A percentile compares a stretch with the other conserved stretches of the same genome.
Evolutionary conservation across 371 early-diverging fungal genomes (phyloP).

Genomic region (Circinella umbellata): DNA sequence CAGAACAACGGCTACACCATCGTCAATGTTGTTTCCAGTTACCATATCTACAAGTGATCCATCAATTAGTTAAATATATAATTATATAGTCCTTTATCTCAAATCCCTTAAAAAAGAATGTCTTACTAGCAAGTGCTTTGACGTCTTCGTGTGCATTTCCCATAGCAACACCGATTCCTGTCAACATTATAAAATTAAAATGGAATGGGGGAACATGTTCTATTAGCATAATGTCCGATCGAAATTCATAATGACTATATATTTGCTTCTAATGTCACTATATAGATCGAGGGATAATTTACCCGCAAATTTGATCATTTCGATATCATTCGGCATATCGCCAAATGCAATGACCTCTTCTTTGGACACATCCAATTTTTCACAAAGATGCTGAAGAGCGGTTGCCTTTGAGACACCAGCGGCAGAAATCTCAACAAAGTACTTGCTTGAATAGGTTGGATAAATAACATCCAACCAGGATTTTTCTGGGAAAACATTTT

Average conservation of each 20-base stretch:
- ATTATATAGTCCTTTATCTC: no score
- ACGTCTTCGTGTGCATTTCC: conserved; percentile 44
- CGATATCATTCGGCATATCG: conserved; percentile 59
- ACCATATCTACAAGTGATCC: conserved; percentile 23
- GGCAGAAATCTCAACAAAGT: conserved; percentile 59
- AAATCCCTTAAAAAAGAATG: no score
- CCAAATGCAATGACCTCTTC: conserved; percentile 57
- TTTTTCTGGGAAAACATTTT: conserved; percentile 32
- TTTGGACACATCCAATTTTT: conserved; percentile 25
- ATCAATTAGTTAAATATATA: not conserved
- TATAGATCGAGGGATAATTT: not conserved
- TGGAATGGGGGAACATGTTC: not conserved
- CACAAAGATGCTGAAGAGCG: conserved; percentile 43
- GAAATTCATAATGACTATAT: no score
- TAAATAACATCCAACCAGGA: conserved; percentile 32
- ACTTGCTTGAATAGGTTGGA: conserved; percentile 47
- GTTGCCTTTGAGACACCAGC: conserved; percentile 57
- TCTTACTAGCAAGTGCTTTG: conserved; percentile 40
- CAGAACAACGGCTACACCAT: conserved; percentile 43
- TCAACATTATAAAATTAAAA: not conserved
- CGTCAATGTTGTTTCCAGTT: conserved; percentile 33
- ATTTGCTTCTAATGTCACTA: not conserved
- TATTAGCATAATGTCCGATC: no score
- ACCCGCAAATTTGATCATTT: conserved; percentile 59
- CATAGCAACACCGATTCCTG: conserved; percentile 43